A percentile compares a stretch with the other conserved stretches of the same genome.
phyloP scores from a whole-genome alignment of 306 rosid species.

The Trichosanthes cucumerina region DNA sequence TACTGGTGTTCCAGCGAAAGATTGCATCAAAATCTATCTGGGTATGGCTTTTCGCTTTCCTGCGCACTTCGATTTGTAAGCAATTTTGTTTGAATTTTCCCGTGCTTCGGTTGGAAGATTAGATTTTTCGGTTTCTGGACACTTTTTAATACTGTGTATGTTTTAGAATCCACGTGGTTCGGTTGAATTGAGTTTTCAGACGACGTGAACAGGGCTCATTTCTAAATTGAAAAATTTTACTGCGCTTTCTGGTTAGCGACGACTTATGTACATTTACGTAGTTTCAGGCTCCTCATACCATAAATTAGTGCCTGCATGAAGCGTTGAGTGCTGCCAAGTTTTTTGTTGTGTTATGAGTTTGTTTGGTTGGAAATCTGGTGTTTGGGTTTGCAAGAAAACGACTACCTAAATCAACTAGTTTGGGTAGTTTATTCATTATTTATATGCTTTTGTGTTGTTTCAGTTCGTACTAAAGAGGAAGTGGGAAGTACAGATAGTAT shows the following conservation, averaged over 20 bases:
- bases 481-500: constrained; percentile 36
- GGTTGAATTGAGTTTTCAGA: background rate
- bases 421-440: background rate
- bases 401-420: background rate
- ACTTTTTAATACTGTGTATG: background rate
- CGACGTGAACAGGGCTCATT: background rate
- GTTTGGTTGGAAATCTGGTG: background rate
- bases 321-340: background rate
- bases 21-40: constrained; percentile 63
- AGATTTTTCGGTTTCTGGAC: background rate
- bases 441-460: background rate
- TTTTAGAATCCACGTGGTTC: background rate
- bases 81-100: background rate
- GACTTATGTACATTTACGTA: background rate
- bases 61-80: background rate
- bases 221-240: background rate
- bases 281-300: background rate
- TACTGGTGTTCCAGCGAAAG: constrained; percentile 70
- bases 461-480: constrained; percentile 73
- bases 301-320: too few relatives aligned
- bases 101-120: background rate
- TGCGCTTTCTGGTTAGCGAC: background rate
- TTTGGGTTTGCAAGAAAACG: background rate
- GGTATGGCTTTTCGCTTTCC: constrained; percentile 28
- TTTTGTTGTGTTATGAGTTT: background rate